Evolutionary conservation across 345 rosid genomes (phyloP).

Genomic region (Atalantia buxifolia): DNA sequence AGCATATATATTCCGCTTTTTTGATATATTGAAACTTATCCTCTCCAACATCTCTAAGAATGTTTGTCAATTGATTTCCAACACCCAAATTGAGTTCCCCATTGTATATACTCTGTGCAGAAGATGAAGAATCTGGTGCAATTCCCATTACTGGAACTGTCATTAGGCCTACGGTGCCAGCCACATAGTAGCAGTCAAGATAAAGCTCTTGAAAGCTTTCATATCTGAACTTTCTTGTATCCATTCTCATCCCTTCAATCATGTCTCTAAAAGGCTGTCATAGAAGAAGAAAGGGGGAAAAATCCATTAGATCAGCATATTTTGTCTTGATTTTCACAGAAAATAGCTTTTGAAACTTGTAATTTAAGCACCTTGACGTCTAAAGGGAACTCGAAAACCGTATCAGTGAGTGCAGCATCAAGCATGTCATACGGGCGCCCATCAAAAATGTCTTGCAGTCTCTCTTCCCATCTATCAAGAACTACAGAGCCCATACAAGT

Average conservation of each 20-base stretch:
- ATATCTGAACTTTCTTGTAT: conserved; percentile 40
- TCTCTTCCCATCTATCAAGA: conserved; percentile 57
- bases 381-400: conserved; percentile 45
- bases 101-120: conserved; percentile 36
- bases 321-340: background rate
- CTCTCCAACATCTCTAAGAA: conserved; percentile 62
- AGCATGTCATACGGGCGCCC: conserved; percentile 58
- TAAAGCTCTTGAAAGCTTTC: conserved; percentile 52
- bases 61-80: conserved; percentile 61
- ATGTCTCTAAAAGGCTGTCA: conserved; percentile 59
- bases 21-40: conserved; percentile 29
- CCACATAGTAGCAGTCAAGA: conserved; percentile 52
- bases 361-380: conserved; percentile 41
- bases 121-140: conserved; percentile 33
- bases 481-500: conserved; percentile 31
- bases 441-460: conserved; percentile 50
- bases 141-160: conserved; percentile 69
- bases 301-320: background rate
- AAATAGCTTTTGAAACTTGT: background rate
- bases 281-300: background rate
- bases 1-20: too few relatives aligned
- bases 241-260: conserved; percentile 71
- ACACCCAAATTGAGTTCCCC: conserved; percentile 51
- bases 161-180: conserved; percentile 58
- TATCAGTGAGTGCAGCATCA: conserved; percentile 56